A percentile compares a stretch with the other conserved stretches of the same genome.
Evolutionary conservation across 768 basidiomycete genomes (phyloP).

Genomic region (Termitomyces sp.): DNA sequence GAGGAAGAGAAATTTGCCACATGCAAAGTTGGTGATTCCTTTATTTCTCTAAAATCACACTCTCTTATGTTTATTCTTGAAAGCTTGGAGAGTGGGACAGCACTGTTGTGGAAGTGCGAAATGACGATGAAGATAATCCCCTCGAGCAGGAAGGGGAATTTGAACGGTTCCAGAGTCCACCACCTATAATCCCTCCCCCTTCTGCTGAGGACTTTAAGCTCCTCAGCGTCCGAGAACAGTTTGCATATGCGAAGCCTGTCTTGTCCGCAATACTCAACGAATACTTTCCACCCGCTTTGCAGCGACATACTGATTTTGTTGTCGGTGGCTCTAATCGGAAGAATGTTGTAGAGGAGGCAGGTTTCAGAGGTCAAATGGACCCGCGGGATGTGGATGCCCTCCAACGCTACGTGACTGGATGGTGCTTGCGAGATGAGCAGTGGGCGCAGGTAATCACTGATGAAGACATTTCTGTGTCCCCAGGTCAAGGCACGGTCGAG

Average conservation of each 20-base stretch:
- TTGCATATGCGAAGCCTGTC: slow-evolving; percentile 61
- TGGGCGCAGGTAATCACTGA: slow-evolving; percentile 11
- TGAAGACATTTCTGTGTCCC: slow-evolving; percentile 2
- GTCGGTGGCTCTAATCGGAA: slow-evolving; percentile 47
- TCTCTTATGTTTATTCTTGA: neutral
- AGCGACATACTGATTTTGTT: slow-evolving; percentile 50
- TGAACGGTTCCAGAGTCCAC: slow-evolving; percentile 31
- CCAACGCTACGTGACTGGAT: slow-evolving; percentile 28
- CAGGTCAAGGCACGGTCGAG: neutral
- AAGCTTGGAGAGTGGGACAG: slow-evolving; percentile 57
- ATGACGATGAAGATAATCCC: slow-evolving; percentile 32
- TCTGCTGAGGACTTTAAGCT: slow-evolving; percentile 34
- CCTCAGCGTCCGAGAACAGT: slow-evolving; percentile 50
- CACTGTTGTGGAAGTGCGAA: slow-evolving; percentile 30
- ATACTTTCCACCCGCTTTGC: slow-evolving; percentile 45
- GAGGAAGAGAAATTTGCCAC: slow-evolving; percentile 56
- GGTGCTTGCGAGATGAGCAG: slow-evolving; percentile 34
- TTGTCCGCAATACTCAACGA: slow-evolving; percentile 54
- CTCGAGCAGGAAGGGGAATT: slow-evolving; percentile 17
- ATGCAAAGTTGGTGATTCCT: slow-evolving; percentile 40
- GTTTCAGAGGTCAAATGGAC: slow-evolving; percentile 35
- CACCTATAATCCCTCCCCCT: slow-evolving; percentile 37
- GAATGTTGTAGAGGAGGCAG: slow-evolving; percentile 28
- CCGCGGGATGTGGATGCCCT: slow-evolving; percentile 31
- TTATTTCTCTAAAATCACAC: neutral